Base-by-base conservation (phyloP, 495 filamentous ascomycete genomes). In the Letharia columbiana region DNA sequence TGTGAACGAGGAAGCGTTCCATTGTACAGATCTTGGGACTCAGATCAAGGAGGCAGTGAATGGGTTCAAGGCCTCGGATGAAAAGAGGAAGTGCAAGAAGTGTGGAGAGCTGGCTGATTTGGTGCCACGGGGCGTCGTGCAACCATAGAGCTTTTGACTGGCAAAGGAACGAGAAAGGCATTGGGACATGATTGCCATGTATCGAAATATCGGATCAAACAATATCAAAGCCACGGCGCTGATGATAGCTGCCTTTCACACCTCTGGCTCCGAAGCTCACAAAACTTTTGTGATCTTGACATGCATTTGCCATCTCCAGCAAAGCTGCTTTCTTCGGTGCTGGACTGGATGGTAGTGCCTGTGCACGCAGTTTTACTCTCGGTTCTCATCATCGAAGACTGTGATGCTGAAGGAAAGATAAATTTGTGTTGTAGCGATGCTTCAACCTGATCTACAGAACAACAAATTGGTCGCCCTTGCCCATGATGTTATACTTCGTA, bases 41-140 rank as follows among this genome's bases (percentile, higher is more conserved):
- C 94, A 98, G 82, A 92, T 98, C 66, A 98, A 96, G 81, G 87
- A 83, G 64, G 95, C 93, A 9, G 93, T 98, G 41, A 86, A 96
- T 73, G 82, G 77, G 57, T 97, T 96, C 74, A 89, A 85, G 71
- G 83, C 76, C 4, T 86, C 86, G 71, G 83, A 87, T 67, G 83
- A 85, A 70, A 84, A 82, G 76, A 83, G 95, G 76, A 89, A 78
- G 67, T 98, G 94, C 77, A 81, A 82, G 70, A 81, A 79, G 20
- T 98, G 94, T 74, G 93, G 92, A 18, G 80, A 78, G 63, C 68
- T 96, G 64, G 92, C 91, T 33, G 78, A 86, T 67, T 69, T 70
- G 60, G 44, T 71, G 41, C 71, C 71, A 23, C 62, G 63, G n/a
- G 66, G 69, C 49, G 66, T 67, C 6, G 66, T 70, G 20, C 71